These are phyloP conservation scores for Penicillium cinerascens DNA, from an alignment of 495 filamentous ascomycete genomes.

Conservation along the genomic window DNA sequence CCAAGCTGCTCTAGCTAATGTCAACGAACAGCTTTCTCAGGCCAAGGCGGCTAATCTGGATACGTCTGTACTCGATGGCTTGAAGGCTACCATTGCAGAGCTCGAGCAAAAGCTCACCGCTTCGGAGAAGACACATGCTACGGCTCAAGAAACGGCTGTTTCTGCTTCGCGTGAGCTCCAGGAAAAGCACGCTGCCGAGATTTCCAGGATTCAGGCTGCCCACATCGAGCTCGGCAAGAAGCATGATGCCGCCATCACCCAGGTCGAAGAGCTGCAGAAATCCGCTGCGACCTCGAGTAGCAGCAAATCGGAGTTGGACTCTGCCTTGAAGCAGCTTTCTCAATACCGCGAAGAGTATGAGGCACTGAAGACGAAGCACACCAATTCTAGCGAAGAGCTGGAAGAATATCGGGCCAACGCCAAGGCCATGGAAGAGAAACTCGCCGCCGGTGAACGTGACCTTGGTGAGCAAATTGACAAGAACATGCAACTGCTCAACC, in stretches of 20 bases:
- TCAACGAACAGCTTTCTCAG: conserved; percentile 32
- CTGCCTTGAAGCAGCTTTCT: conserved; percentile 32
- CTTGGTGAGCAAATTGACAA: conserved; percentile 47
- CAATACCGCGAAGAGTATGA: conserved; percentile 35
- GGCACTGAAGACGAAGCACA: conserved; percentile 32
- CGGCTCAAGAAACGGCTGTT: conserved; percentile 26
- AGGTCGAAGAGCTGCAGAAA: conserved; percentile 36
- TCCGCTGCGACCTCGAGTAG: conserved; percentile 26
- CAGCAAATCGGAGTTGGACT: conserved; percentile 35
- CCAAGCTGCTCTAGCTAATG: conserved; percentile 29
- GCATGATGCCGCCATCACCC: conserved; percentile 23
- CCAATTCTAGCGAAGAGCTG: conserved; percentile 26
- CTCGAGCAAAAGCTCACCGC: conserved; percentile 37
- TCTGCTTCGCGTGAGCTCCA: conserved; percentile 29
- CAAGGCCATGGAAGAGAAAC: conserved; percentile 35
- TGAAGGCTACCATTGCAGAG: conserved; percentile 36
- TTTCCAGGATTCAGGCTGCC: conserved; percentile 31
- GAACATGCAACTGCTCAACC: conserved; percentile 47
- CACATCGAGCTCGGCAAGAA: conserved; percentile 34
- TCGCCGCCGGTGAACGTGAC: conserved; percentile 35
- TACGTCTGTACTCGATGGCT: conserved; percentile 33
- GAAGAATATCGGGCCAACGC: conserved; percentile 31
- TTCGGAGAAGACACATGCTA: conserved; percentile 27
- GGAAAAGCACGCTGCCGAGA: conserved; percentile 29
- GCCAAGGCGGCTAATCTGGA: conserved; percentile 39